Evolutionary conservation across 108 stramenopile genomes (phyloP), one percentile per base, ranked within the genome.

Genomic region (Parietichytrium sp.): DNA sequence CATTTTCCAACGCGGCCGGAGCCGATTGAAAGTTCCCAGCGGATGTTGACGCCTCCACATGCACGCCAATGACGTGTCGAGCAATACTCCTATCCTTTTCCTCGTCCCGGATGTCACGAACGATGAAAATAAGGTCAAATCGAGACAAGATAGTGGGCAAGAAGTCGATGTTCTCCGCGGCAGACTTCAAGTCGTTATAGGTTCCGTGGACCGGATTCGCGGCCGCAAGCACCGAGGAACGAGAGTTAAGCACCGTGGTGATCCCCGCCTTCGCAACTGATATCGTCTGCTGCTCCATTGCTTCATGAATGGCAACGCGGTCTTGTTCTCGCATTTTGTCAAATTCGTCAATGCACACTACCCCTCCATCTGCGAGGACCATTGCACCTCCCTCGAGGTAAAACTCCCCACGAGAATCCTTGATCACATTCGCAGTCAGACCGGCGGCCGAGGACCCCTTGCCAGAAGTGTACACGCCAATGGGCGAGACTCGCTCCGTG

Each of bases 221-320:
- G n/a, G 98, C 97, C 2, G 98, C 98, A 7, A 99, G 86, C 16
- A 99, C 97, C 18, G 93, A 90, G 29, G 92, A 79, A 27, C 95
- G 89, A 26, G 89, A 91, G 85, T 98, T 97, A n/a, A 99, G 90
- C 0, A 97, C 95, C 4, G 96, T 97, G 16, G 96, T 96, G 83
- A 99, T 99, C 20, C 97, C 98, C 1, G 98, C 97, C 86, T 99
- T 99, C 53, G 97, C 98, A 31, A 99, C 87, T 54, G 94, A 94
- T 42, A 99, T 98, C n/a, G 98, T 99, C 83, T 99, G 98, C 84
- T 99, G 98, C 87, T 99, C 98, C 98, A 99, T 99, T 27, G 97
- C 98, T 87, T 99, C 96, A 85, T 99, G 98, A 61, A 99, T 98
- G 25, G 97, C 98, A 20, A 97, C 97, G 26, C 98, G 91, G 88